Conservation (phyloP, 1,139 yeast species). For the Protomyces arabidopsidicola region DNA sequence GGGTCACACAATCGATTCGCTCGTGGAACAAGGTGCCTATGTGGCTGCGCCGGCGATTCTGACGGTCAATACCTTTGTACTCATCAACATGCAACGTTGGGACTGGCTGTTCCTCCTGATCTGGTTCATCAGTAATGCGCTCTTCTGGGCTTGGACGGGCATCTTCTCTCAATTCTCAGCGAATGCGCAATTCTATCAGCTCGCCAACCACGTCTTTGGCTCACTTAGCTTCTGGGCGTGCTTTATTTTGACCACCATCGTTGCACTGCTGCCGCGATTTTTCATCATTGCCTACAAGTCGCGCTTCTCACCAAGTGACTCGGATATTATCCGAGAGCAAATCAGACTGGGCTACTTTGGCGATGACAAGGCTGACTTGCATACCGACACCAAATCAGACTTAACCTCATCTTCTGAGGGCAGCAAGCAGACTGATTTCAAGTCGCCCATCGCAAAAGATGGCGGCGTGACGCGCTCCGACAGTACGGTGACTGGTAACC, state of each 20-base stretch:
- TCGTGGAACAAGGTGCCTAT: slow-evolving; percentile 78
- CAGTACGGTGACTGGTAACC: neutral
- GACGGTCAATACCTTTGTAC: slow-evolving; percentile 72
- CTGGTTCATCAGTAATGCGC: slow-evolving; percentile 57
- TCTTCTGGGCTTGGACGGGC: slow-evolving; percentile 73
- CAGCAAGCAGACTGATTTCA: neutral
- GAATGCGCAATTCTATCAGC: slow-evolving; percentile 68
- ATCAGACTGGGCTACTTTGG: slow-evolving; percentile 22
- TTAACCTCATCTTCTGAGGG: neutral
- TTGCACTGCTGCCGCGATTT: slow-evolving; percentile 74
- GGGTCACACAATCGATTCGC: slow-evolving; percentile 71
- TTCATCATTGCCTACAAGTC: slow-evolving; percentile 59
- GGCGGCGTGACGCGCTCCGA: neutral
- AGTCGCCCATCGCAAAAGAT: neutral
- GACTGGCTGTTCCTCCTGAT: slow-evolving; percentile 76
- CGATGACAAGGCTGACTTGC: slow-evolving; percentile 4
- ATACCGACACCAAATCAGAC: neutral
- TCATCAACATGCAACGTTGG: slow-evolving; percentile 86
- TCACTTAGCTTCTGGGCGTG: slow-evolving; percentile 77
- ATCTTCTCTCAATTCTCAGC: slow-evolving; percentile 65
- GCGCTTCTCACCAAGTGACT: slow-evolving; percentile 65
- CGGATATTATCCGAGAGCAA: slow-evolving; percentile 78
- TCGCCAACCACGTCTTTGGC: slow-evolving; percentile 71
- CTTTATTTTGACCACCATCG: slow-evolving; percentile 61
- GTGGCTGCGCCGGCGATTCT: slow-evolving; percentile 76